These are phyloP conservation scores for Aspergillus sp. DNA, from an alignment of 2,329 filamentous ascomycete species.

Conservation along the genomic window DNA sequence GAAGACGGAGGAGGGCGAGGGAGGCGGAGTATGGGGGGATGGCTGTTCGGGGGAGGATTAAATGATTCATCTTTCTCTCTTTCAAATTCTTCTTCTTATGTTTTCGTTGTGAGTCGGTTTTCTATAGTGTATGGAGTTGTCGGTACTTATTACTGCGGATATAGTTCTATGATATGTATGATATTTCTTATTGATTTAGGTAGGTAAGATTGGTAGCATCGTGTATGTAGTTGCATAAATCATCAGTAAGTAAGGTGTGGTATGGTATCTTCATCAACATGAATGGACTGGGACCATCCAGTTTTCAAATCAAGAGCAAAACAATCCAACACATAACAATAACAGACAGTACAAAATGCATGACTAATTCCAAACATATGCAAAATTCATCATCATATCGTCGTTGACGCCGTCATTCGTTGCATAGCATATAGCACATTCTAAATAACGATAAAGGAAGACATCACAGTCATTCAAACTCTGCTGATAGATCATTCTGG, in stretches of 20 bases:
- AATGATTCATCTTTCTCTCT: background rate
- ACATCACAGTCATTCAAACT: slow-evolving; percentile 15
- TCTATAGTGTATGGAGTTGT: background rate
- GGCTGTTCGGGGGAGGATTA: slow-evolving; percentile 34
- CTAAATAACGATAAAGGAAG: background rate
- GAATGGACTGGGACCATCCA: no score
- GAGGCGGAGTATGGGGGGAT: slow-evolving; percentile 37
- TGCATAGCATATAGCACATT: background rate
- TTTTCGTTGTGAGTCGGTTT: no score
- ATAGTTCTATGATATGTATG: slow-evolving; percentile 1
- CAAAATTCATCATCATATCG: slow-evolving; percentile 12
- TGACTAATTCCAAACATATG: background rate
- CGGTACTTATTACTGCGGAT: no score
- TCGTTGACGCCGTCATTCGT: background rate
- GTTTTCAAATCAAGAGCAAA: no score
- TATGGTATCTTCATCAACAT: background rate
- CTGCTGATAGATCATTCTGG: background rate
- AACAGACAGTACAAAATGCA: no score
- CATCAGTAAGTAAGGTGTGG: background rate
- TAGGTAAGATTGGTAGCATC: background rate
- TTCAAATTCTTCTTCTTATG: no score
- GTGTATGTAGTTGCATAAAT: no score
- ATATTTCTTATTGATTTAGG: no score
- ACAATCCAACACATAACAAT: no score
- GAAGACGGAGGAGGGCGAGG: slow-evolving; percentile 20